Evolutionary conservation across 805 yeast genomes (phyloP).

Genomic region (Wickerhamiella alocasiicola): DNA sequence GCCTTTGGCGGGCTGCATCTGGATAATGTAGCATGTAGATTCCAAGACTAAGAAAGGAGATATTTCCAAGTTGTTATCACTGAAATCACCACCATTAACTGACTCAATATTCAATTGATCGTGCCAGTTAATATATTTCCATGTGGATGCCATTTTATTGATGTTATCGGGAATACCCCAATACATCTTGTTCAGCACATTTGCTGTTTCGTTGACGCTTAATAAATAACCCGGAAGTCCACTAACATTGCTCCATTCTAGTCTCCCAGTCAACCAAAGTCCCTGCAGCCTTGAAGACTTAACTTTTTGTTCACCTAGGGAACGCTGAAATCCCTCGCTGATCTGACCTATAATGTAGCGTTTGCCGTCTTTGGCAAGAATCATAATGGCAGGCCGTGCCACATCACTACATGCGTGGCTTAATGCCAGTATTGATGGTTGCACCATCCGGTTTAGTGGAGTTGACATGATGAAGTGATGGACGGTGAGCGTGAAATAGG

Average conservation of each 20-base stretch:
- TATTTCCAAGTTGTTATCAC: conserved; percentile 24
- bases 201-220: conserved; percentile 59
- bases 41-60: conserved; percentile 16
- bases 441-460: neutral
- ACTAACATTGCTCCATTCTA: conserved; percentile 69
- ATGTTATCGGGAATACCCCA: conserved; percentile 36
- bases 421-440: conserved; percentile 20
- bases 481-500: too few relatives aligned
- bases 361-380: conserved; percentile 37
- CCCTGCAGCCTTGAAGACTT: conserved; percentile 46
- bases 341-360: conserved; percentile 63
- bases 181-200: conserved; percentile 12
- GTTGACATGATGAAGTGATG: too few relatives aligned
- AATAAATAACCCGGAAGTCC: conserved; percentile 85
- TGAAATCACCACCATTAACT: conserved; percentile 23
- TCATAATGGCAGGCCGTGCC: conserved; percentile 36
- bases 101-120: conserved; percentile 44
- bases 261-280: conserved; percentile 66
- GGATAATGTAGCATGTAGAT: conserved; percentile 49
- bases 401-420: conserved; percentile 38
- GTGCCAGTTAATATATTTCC: conserved; percentile 81
- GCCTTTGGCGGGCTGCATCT: conserved; percentile 60
- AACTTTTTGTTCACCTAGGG: conserved; percentile 47
- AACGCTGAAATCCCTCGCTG: conserved; percentile 79
- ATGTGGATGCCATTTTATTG: conserved; percentile 54